Percentiles rank a stretch among this genome's conserved stretches.
phyloP scores from a whole-genome alignment of 139 green algal genomes.

The Chlorella sp. region DNA sequence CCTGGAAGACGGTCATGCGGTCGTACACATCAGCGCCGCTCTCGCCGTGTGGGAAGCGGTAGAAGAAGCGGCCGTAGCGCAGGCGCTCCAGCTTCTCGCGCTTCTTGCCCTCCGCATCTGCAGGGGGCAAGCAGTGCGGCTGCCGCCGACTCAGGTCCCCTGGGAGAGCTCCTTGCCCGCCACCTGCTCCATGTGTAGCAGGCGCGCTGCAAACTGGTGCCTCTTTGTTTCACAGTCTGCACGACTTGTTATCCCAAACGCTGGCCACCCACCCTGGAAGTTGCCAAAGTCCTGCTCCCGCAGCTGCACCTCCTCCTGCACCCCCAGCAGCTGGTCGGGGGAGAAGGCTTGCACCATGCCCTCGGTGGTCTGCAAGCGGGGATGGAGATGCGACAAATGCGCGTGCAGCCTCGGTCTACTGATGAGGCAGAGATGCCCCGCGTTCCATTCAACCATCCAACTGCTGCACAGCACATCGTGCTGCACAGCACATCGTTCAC shows the following conservation, averaged over 20 bases:
- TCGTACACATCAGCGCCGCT: constrained; percentile 94
- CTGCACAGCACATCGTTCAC: too few species aligned
- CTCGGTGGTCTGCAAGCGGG: constrained; percentile 73
- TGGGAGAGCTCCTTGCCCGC: too few species aligned
- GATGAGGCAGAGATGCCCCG: too few species aligned
- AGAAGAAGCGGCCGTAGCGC: constrained; percentile 73
- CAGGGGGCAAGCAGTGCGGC: neutral
- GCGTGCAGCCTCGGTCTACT: too few species aligned
- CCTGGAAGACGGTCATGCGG: constrained; percentile 88
- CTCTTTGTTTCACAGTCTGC: too few species aligned
- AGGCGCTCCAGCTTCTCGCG: constrained; percentile 85
- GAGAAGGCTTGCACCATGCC: constrained; percentile 57
- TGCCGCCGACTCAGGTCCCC: too few species aligned
- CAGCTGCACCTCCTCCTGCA: constrained; percentile 92
- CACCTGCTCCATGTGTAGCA: too few species aligned
- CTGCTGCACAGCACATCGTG: too few species aligned
- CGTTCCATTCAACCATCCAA: too few species aligned
- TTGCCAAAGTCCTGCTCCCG: constrained; percentile 87
- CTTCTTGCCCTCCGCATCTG: constrained; percentile 78
- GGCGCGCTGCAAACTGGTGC: too few species aligned
- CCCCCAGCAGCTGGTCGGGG: constrained; percentile 56
- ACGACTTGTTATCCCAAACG: too few species aligned
- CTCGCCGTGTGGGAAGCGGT: constrained; percentile 88
- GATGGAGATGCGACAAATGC: neutral
- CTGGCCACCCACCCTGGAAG: constrained; percentile 64